Percentiles rank a stretch among this genome's conserved stretches.
Conservation (phyloP, 2,329 filamentous ascomycete genomes). For the Diaporthe batatas region DNA sequence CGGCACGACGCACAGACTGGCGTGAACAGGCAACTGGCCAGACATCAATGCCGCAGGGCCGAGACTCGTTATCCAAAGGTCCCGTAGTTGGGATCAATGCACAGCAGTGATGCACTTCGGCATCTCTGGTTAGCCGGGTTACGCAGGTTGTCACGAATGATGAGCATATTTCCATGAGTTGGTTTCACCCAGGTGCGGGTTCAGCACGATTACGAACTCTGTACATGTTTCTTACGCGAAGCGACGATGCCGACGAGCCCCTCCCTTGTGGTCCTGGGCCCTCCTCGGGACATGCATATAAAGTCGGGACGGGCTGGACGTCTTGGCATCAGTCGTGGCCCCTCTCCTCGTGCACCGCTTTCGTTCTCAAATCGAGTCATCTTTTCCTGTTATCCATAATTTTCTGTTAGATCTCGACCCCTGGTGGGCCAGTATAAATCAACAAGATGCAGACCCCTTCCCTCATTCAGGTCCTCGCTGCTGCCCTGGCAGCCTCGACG, state of each 20-base stretch:
- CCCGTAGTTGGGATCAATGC: background rate
- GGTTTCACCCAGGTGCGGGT: slow-evolving; percentile 1
- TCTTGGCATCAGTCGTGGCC: background rate
- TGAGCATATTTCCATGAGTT: background rate
- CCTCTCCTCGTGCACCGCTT: background rate
- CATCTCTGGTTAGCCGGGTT: no score
- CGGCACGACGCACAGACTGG: background rate
- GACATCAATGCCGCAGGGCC: background rate
- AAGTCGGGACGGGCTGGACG: background rate
- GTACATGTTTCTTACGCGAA: background rate
- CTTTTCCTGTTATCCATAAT: no score
- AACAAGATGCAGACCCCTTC: slow-evolving; percentile 15
- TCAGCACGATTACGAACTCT: background rate
- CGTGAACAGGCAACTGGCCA: background rate
- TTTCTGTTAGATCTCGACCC: background rate
- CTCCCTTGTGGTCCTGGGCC: no score
- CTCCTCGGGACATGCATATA: background rate
- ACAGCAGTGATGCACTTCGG: background rate
- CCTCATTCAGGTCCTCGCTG: slow-evolving; percentile 10
- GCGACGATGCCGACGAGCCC: background rate
- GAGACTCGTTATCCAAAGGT: no score
- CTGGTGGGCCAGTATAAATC: slow-evolving; percentile 4
- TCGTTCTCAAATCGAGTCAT: background rate
- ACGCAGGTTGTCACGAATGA: background rate
- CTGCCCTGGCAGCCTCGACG: slow-evolving; percentile 20